These are phyloP conservation scores for Cantharellus anzutake DNA, from an alignment of 768 basidiomycete species.

Conservation along the genomic window DNA sequence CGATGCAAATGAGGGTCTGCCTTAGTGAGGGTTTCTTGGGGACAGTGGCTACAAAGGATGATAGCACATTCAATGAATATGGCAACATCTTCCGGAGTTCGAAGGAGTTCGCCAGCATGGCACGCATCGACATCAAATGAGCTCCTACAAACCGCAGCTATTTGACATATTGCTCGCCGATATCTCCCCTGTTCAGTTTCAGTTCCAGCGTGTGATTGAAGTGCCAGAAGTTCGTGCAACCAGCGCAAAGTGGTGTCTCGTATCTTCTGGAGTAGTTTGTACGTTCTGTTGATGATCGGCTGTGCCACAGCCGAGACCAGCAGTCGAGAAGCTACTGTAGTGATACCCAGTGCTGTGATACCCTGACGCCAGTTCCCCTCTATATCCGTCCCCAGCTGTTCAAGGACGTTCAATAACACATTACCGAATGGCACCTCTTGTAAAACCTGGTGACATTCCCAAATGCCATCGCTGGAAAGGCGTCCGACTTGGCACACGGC, in stretches of 20 bases:
- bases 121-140: slow-evolving; percentile 21
- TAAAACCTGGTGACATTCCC: slow-evolving; percentile 1
- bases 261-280: slow-evolving; percentile 16
- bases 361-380: background rate
- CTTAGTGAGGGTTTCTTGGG: background rate
- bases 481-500: slow-evolving; percentile 27
- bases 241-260: slow-evolving; percentile 20
- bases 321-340: background rate
- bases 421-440: slow-evolving; percentile 14
- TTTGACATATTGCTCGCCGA: slow-evolving; percentile 17
- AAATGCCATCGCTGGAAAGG: background rate
- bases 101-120: slow-evolving; percentile 10
- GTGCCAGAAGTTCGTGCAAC: slow-evolving; percentile 18
- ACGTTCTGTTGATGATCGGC: slow-evolving; percentile 9
- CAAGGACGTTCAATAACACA: slow-evolving; percentile 13
- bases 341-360: background rate
- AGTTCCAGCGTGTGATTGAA: slow-evolving; percentile 11
- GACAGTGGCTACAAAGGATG: slow-evolving; percentile 13
- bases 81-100: slow-evolving; percentile 12
- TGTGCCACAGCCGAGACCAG: background rate
- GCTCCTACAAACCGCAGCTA: slow-evolving; percentile 23
- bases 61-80: slow-evolving; percentile 19
- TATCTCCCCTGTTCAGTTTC: slow-evolving; percentile 8
- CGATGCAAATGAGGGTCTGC: background rate
- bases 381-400: slow-evolving; percentile 10